phyloP scores from a whole-genome alignment of 2,329 filamentous ascomycete genomes.

The Arthrobotrys sinensis region DNA sequence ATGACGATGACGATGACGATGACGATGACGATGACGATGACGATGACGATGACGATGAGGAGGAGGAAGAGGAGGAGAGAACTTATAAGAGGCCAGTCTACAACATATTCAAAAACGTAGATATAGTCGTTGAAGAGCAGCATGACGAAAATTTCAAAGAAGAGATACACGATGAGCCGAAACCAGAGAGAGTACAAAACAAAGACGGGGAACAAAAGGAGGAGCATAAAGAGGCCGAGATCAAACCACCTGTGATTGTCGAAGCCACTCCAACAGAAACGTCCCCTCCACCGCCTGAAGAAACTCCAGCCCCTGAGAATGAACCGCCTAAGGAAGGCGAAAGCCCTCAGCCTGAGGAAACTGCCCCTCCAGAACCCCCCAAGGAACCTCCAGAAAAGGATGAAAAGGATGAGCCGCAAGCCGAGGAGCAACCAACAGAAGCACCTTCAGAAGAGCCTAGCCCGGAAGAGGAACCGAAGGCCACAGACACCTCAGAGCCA shows the following conservation, averaged over 20 bases:
- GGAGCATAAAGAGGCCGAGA: background rate
- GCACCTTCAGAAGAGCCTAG: background rate
- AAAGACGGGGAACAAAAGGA: background rate
- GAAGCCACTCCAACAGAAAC: conserved; percentile 14
- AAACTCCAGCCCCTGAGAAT: background rate
- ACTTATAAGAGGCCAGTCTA: background rate
- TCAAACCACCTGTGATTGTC: background rate
- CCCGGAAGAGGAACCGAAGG: background rate
- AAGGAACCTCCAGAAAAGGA: background rate
- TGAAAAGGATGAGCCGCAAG: background rate
- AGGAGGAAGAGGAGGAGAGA: background rate
- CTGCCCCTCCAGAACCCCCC: background rate
- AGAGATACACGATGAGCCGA: conserved; percentile 5
- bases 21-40: conserved; percentile 9
- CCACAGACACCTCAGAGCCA: conserved; percentile 1
- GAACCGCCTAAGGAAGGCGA: conserved; percentile 11
- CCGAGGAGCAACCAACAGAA: conserved; percentile 5
- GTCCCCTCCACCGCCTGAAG: background rate
- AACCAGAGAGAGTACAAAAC: conserved; percentile 1
- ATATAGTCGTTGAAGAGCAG: conserved; percentile 20
- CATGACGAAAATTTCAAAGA: background rate
- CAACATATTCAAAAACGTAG: conserved; percentile 30
- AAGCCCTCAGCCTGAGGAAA: conserved; percentile 1
- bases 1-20: background rate
- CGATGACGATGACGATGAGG: background rate